Percentiles rank a stretch among this genome's conserved stretches.
Evolutionary conservation across 2,329 filamentous ascomycete genomes (phyloP).

Genomic region (Cercospora canescens): DNA sequence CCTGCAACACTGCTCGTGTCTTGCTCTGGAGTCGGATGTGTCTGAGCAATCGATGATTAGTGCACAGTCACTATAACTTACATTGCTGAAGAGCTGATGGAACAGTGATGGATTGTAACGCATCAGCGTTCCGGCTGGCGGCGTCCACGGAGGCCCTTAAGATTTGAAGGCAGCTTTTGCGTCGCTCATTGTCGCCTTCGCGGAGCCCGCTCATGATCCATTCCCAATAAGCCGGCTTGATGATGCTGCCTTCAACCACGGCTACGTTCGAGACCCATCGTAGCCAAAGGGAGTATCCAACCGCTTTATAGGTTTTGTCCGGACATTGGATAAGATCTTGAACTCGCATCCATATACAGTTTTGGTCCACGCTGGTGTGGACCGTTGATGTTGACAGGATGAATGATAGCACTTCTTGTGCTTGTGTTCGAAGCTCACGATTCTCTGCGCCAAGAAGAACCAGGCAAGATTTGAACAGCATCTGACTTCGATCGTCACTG

Average conservation of each 20-base stretch:
- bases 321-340: slow-evolving; percentile 8
- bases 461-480: slow-evolving; percentile 16
- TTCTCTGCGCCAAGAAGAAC: slow-evolving; percentile 17
- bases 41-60: neutral
- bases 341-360: slow-evolving; percentile 19
- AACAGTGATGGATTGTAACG: neutral
- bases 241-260: slow-evolving; percentile 9
- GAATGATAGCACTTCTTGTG: slow-evolving; percentile 14
- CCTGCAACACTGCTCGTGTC: slow-evolving; percentile 2
- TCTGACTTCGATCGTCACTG: neutral
- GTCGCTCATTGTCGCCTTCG: slow-evolving; percentile 46
- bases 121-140: slow-evolving; percentile 22
- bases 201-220: slow-evolving; percentile 41
- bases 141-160: slow-evolving; percentile 42
- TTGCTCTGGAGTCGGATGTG: neutral
- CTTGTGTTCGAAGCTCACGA: slow-evolving; percentile 7
- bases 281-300: slow-evolving; percentile 33
- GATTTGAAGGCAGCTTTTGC: slow-evolving; percentile 49
- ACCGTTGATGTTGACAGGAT: neutral
- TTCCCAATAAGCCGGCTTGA: slow-evolving; percentile 40
- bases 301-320: slow-evolving; percentile 17
- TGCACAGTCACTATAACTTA: neutral
- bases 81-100: neutral
- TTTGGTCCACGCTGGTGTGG: neutral
- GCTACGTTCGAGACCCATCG: slow-evolving; percentile 20